Evolutionary conservation across 2,329 filamentous ascomycete species (phyloP).

Genomic region (Nannizzia gypsea): DNA sequence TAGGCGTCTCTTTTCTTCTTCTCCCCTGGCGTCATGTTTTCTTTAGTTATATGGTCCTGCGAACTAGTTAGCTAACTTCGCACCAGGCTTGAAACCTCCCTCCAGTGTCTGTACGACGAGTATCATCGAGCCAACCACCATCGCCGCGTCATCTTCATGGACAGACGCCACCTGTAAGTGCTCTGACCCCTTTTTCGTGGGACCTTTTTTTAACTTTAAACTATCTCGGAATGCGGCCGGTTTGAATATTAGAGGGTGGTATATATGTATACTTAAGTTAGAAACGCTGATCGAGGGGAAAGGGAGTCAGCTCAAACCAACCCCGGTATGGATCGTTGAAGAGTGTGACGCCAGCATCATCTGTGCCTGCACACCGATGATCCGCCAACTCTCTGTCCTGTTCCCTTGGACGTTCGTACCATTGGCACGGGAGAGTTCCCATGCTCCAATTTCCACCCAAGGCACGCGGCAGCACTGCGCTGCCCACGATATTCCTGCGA

Average conservation of each 20-base stretch:
- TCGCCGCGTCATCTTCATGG: constrained; percentile 15
- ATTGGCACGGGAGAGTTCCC: constrained; percentile 5
- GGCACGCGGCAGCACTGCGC: neutral
- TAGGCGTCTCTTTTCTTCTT: neutral
- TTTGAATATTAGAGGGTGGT: neutral
- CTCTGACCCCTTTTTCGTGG: neutral
- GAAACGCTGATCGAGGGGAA: constrained; percentile 13
- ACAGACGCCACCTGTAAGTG: constrained; percentile 12
- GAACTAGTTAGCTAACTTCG: neutral
- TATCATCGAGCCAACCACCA: constrained; percentile 24
- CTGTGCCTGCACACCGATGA: constrained; percentile 31
- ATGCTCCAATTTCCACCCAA: neutral
- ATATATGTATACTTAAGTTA: neutral
- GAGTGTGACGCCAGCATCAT: constrained; percentile 28
- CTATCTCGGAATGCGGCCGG: neutral
- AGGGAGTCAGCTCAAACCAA: constrained; percentile 20
- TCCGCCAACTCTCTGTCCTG: constrained; percentile 19
- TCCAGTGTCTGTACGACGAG: constrained; percentile 13
- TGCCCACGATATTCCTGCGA: neutral
- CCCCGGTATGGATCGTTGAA: constrained; percentile 29
- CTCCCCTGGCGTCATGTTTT: neutral
- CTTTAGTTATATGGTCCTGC: neutral
- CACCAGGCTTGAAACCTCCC: neutral
- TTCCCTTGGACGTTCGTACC: constrained; percentile 14
- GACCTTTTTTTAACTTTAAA: neutral